Base-by-base conservation (phyloP, 306 rosid genomes). In the Vigna radiata region DNA sequence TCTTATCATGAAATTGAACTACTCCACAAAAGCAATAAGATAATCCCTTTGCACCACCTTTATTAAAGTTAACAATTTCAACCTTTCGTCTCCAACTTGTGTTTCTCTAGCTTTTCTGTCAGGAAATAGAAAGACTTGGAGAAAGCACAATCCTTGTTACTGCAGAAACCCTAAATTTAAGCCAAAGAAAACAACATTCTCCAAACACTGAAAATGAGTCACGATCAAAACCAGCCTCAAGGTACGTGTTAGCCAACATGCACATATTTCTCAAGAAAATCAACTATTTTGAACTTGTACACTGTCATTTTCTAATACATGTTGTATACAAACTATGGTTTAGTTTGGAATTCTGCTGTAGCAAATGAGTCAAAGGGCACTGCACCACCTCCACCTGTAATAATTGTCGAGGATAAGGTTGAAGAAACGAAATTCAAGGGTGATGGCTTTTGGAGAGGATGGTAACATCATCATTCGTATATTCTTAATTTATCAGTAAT, bases 391-490 rank as follows among this genome's bases (percentile, higher is more conserved):
- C 12, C 33, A 43, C 27, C 21, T 8, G 63, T 9, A 41, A 41
- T 9, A 8, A 41, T 14, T 54, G 53, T 64, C 63, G 8, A 23
- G 36, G n/a, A 62, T 4, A 33, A 19, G 47, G 69, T 4, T 8
- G 47, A 47, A 36, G 74, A 85, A 66, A 85, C 79, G 37, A 72
- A 63, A 49, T 23, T 60, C 61, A 86, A 82, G 77, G 87, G 87
- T 21, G 43, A 81, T 54, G 89, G 89, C 8, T 86, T 86, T 69
- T 83, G 89, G 85, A 80, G 83, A 77, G 83, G 89, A 81, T 77
- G 83, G 85, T 86, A 86, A 41, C 43, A 17, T 63, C 19, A 8
- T 59, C 9, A 0, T 27, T 12, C 14, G 0, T 33, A 33, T 33
- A 33, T 55, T 17, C 9, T 19, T 4, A 33, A 0, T 21, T 55